Base-by-base conservation (phyloP, 2,329 filamentous ascomycete genomes). In the Aspergillus spinulosporus region DNA sequence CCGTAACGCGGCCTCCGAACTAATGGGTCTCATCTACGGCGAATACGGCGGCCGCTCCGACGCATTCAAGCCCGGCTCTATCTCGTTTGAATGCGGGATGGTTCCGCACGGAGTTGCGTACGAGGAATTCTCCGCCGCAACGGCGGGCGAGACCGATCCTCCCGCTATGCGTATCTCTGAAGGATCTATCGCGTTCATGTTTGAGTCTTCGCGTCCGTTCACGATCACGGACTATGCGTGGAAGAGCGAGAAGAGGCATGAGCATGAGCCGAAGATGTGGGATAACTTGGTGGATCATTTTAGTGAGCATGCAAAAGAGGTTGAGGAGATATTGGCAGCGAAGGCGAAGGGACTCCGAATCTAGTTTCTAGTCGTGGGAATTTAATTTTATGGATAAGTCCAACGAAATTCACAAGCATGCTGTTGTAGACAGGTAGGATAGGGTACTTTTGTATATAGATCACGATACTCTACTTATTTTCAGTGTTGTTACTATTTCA, bases 261-360 rank as follows among this genome's bases (percentile, higher is more conserved):
- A 78, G 58, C 77, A 79, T 55, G 76, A 80, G 52, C 76, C 76
- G 1, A 78, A 74, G 62, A 79, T 82, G 80, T 83, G 80, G 80
- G 80, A 83, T 66, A 71, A 75, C 51, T 67, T 83, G 6, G 78
- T 83, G 1, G 80, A 82, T 62, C 80, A 82, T 61, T 82, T 83
- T 57, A 77, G 74, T 0, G 70, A 64, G 46, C 75, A 81, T 59
- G 69, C 72, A 15, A 72, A 79, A 28, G 78, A 80, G 61, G 71
- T 81, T 8, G 74, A 80, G 51, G 74, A 72, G 61, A 73, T 80
- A 51, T 55, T 81, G 58, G 68, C 67, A 0, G 69, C 72, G 54
- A 69, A 64, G 51, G 60, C 58, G 1, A 61, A 66, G 51, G 21
- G 21, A 21, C 21, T 21, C 21, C 21, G 60, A 21, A 21, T 21